These are phyloP conservation scores for Neofusicoccum sp. DNA, from an alignment of 2,329 filamentous ascomycete genomes.

Conservation along the genomic window DNA sequence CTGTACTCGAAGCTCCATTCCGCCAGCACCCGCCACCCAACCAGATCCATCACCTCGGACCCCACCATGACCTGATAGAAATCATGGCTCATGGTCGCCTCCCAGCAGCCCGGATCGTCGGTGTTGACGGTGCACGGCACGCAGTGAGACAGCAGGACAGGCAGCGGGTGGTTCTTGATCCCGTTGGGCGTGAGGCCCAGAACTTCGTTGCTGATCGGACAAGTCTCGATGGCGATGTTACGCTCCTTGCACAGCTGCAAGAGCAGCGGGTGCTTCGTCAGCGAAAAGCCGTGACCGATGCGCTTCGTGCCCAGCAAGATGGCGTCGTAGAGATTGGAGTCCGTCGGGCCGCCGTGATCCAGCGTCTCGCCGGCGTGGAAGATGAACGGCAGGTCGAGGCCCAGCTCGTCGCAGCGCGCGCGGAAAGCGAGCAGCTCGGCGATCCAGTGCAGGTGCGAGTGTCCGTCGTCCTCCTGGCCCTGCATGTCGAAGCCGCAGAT, in stretches of 20 bases:
- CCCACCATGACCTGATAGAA: constrained; percentile 76
- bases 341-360: constrained; percentile 56
- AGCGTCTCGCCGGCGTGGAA: constrained; percentile 77
- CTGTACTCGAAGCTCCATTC: constrained; percentile 48
- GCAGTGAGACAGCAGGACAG: constrained; percentile 65
- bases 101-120: constrained; percentile 58
- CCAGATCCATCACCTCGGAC: constrained; percentile 63
- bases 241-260: constrained; percentile 60
- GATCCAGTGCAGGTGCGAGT: constrained; percentile 58
- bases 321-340: constrained; percentile 67
- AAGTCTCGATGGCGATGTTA: constrained; percentile 68
- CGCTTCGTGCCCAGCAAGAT: constrained; percentile 64
- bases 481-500: constrained; percentile 74
- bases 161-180: constrained; percentile 66
- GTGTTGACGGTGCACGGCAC: constrained; percentile 72
- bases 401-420: constrained; percentile 46
- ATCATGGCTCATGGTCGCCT: constrained; percentile 60
- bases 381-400: constrained; percentile 65
- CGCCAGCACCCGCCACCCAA: constrained; percentile 66
- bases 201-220: constrained; percentile 75
- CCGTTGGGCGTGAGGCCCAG: constrained; percentile 64
- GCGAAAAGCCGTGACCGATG: constrained; percentile 72
- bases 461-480: constrained; percentile 58
- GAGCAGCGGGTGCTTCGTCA: constrained; percentile 65
- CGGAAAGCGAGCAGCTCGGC: constrained; percentile 59